A percentile compares a stretch with the other conserved stretches of the same genome.
Conservation (phyloP, 1,284 basidiomycete species). For the Earliella scabrosa region DNA sequence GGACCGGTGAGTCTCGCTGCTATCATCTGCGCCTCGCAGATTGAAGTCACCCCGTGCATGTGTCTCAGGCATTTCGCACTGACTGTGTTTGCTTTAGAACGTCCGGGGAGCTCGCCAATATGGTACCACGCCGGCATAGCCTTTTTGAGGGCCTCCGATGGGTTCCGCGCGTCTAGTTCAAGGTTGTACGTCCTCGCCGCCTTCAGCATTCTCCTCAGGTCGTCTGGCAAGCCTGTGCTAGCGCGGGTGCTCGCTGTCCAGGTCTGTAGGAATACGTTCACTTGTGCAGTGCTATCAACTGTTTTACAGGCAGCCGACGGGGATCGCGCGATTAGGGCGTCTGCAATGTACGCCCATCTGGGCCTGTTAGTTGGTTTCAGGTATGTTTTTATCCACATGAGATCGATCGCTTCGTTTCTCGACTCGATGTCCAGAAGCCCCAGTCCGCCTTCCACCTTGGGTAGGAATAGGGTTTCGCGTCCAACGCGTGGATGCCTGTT, state of each 20-base stretch:
- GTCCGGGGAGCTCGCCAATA: background rate
- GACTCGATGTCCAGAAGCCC: constrained; percentile 27
- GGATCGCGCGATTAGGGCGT: constrained; percentile 1
- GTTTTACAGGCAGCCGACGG: too few relatives aligned
- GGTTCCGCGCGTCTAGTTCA: background rate
- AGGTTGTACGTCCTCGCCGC: too few relatives aligned
- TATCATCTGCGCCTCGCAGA: too few relatives aligned
- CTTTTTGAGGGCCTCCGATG: background rate
- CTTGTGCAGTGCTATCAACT: too few relatives aligned
- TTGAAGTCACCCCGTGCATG: background rate
- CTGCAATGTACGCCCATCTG: constrained; percentile 28
- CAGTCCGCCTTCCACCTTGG: constrained; percentile 23
- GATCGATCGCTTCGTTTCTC: constrained; percentile 31
- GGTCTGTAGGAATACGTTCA: background rate
- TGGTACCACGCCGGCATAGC: background rate
- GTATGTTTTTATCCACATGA: constrained; percentile 30
- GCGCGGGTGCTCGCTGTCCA: background rate
- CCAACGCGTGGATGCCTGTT: background rate
- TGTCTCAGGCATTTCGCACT: background rate
- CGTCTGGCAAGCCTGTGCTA: too few relatives aligned
- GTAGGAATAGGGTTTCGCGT: constrained; percentile 6
- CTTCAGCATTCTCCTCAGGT: constrained; percentile 1
- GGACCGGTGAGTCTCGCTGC: too few relatives aligned
- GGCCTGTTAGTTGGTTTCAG: constrained; percentile 18
- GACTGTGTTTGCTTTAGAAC: background rate